A percentile compares a stretch with the other conserved stretches of the same genome.
These are phyloP conservation scores for Rhynchosporium graminicola DNA, from an alignment of 2,329 filamentous ascomycete species.

Conservation along the genomic window DNA sequence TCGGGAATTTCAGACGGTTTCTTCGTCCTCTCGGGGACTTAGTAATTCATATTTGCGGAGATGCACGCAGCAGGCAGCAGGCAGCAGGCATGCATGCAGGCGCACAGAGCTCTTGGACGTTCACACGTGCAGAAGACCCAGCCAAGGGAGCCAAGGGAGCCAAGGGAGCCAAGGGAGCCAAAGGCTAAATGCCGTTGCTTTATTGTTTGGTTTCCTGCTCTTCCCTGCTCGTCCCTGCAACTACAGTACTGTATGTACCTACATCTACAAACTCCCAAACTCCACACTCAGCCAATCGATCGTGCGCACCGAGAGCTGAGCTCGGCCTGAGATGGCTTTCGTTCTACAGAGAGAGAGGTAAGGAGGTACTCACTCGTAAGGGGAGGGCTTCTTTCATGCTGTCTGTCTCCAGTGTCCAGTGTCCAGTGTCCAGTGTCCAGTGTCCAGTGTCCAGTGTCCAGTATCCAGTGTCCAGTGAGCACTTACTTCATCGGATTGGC, in stretches of 20 bases:
- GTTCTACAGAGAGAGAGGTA: no score
- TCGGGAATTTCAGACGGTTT: constrained; percentile 12
- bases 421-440: no score
- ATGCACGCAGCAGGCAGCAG: neutral
- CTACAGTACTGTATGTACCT: no score
- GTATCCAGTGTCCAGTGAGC: neutral
- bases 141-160: neutral
- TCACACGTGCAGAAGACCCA: constrained; percentile 14
- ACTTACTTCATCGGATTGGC: neutral
- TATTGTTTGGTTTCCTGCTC: constrained; percentile 12
- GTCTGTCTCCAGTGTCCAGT: neutral
- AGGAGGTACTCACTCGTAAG: no score
- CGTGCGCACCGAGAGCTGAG: neutral
- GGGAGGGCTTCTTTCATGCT: neutral
- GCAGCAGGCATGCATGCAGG: no score
- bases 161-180: constrained; percentile 1
- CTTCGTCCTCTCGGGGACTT: constrained; percentile 11
- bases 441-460: constrained; percentile 5
- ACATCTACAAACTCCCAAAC: neutral
- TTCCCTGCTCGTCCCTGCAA: neutral
- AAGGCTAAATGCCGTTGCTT: neutral
- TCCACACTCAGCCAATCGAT: constrained; percentile 11
- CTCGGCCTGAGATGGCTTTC: neutral
- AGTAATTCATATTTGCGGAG: neutral
- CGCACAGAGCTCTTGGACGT: constrained; percentile 20